A percentile compares a stretch with the other conserved stretches of the same genome.
Evolutionary conservation across 1,284 basidiomycete genomes (phyloP).

Genomic region (Phlebopus sp.): DNA sequence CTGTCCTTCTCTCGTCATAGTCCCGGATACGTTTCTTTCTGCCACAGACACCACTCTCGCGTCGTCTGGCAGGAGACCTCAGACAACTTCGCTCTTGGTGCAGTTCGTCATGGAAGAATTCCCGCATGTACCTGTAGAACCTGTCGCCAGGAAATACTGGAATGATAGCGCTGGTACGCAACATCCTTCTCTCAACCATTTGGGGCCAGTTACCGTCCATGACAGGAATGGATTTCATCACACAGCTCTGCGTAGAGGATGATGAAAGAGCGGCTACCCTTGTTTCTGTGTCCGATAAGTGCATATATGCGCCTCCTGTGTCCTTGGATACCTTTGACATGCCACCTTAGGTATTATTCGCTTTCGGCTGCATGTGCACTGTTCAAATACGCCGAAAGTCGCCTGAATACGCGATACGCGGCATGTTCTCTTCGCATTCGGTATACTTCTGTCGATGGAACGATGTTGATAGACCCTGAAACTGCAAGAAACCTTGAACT

Average conservation of each 20-base stretch:
- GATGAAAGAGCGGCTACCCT: slow-evolving; percentile 73
- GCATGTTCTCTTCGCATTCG: slow-evolving; percentile 74
- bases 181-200: background rate
- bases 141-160: slow-evolving; percentile 78
- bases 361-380: slow-evolving; percentile 82
- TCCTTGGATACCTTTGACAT: slow-evolving; percentile 10
- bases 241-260: slow-evolving; percentile 74
- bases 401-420: slow-evolving; percentile 68
- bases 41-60: slow-evolving; percentile 44
- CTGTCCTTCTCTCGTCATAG: slow-evolving; percentile 66
- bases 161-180: slow-evolving; percentile 68
- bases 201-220: slow-evolving; percentile 7
- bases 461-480: slow-evolving; percentile 90
- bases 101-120: slow-evolving; percentile 76
- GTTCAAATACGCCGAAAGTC: slow-evolving; percentile 75
- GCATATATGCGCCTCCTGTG: slow-evolving; percentile 34
- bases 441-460: slow-evolving; percentile 79
- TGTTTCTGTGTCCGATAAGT: slow-evolving; percentile 77
- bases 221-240: slow-evolving; percentile 73
- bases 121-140: slow-evolving; percentile 59
- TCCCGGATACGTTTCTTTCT: slow-evolving; percentile 76
- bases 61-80: slow-evolving; percentile 44
- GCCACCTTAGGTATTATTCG: slow-evolving; percentile 70
- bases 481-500: slow-evolving; percentile 86
- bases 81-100: slow-evolving; percentile 60